Base-by-base conservation (phyloP, 306 rosid genomes). In the Trifolium repens region DNA sequence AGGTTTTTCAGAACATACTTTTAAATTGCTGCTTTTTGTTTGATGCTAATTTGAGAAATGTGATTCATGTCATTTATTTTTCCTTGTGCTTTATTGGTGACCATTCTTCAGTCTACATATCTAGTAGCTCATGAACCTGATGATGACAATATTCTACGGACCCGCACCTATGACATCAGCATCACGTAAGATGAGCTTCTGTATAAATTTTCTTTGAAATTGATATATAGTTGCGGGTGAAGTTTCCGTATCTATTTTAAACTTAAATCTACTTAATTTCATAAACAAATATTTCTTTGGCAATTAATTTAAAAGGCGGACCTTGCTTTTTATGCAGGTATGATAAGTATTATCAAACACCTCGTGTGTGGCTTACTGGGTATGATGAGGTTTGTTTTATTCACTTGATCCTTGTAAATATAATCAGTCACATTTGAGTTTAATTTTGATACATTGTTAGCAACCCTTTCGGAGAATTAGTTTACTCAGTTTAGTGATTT, bases 281-380 rank as follows among this genome's bases (percentile, higher is more conserved):
- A 7, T 42, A 76, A 49, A 24, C 77, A 74, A 60, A 34, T 72
- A 53, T 15, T 71, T 46, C 73, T 77, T 35, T 16, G 71, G 57
- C 47, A 19, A 68, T 71, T 30, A 13, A 64, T 49, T 80, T 40
- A 37, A 78, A 69, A 27, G 68, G 16, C 63, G 54, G 30, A 42
- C 19, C 19, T 79, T 63, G 19, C 58, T n/a, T 10, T 8, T 54
- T 83, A 69, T 81, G 76, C 85, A 92, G 99, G 86, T 94, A 94
- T 75, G 99, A 92, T 80, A 90, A 94, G 79, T 94, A 94, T 84
- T 94, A 94, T 84, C 99, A 94, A 79, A 92, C 99, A 65, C 99
- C 99, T 67, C 92, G 97, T 22, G 96, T 94, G 64, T 94, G 99
- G 99, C 96, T 94, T 77, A 94, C 99, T 69, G 97, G 99, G 0